Evolutionary conservation across 169 alveolate species (phyloP).

Genomic region (Cryptosporidium bovis): DNA sequence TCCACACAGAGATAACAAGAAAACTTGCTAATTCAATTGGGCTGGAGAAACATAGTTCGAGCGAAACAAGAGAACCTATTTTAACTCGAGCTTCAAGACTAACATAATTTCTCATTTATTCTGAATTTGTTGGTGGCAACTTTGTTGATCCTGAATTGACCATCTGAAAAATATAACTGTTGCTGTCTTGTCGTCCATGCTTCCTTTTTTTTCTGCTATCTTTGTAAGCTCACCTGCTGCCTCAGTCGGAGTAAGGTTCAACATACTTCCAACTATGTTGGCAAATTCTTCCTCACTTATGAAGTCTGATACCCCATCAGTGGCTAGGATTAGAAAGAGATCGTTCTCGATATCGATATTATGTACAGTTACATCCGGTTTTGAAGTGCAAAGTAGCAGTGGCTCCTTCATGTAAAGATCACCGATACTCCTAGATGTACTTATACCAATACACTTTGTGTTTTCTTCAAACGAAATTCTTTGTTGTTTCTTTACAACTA

Average conservation of each 20-base stretch:
- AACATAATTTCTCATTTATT: neutral
- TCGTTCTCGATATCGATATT: constrained; percentile 48
- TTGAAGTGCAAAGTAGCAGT: constrained; percentile 29
- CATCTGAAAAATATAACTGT: constrained; percentile 53
- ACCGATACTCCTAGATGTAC: constrained; percentile 68
- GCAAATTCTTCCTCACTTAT: constrained; percentile 51
- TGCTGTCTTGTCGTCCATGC: constrained; percentile 71
- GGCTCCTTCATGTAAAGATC: constrained; percentile 63
- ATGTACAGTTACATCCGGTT: constrained; percentile 53
- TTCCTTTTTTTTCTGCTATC: constrained; percentile 56
- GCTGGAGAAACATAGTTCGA: neutral
- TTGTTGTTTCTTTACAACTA: constrained; percentile 40
- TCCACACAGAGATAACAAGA: constrained; percentile 24
- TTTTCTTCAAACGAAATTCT: constrained; percentile 31
- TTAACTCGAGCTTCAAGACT: neutral
- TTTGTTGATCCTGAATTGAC: constrained; percentile 47
- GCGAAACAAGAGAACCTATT: too few relatives aligned
- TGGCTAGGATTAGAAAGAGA: constrained; percentile 51
- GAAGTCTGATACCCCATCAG: constrained; percentile 63
- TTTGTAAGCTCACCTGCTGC: constrained; percentile 34
- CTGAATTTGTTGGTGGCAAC: neutral
- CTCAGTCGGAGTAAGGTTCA: constrained; percentile 29
- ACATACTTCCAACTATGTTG: constrained; percentile 15
- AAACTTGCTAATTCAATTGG: constrained; percentile 5
- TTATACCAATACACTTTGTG: constrained; percentile 27